Base-by-base conservation (phyloP, 495 filamentous ascomycete species). In the Halenospora varia region DNA sequence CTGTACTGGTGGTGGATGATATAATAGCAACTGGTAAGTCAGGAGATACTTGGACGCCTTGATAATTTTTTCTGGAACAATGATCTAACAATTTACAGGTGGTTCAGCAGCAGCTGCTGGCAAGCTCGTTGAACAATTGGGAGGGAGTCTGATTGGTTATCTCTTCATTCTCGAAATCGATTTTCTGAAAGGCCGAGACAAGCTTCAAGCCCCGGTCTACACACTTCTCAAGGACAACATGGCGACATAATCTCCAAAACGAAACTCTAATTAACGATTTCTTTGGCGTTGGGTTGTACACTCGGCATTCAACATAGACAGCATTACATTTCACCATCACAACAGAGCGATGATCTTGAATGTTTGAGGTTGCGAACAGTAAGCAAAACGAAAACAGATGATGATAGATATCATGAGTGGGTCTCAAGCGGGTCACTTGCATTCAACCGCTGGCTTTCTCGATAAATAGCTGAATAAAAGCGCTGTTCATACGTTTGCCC, bases 111-210 rank as follows among this genome's bases (percentile, higher is more conserved):
- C 82, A 54, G 94, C 94, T 50, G 92, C 90, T 2, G 94, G 90
- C 25, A 74, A 86, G 52, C 83, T 99, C 56, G 89, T 97, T 63
- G 79, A 85, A 74, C 82, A 92, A 71, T 82, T 94, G 57, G 89
- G 90, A 51, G 94, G 90, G n/a, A 77, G 81, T 39, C 74, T 97
- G 26, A 75, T 96, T 39, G 91, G 89, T 58, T 97, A 92, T 71
- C 75, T 96, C 57, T 97, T 99, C 77, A 85, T 99, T 64, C 85
- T 99, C 67, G 95, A 99, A 73, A 87, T 99, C 57, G 88, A 92
- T 64, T 93, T 96, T 76, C 82, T 99, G 48, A 88, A 97, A 66
- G 94, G 94, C 52, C 82, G 91, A 57, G 88, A 89, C 47, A 93
- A 94, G 79, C 85, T 99, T 63, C 71, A 73, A 48, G 89, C 89